Conservation (phyloP, 805 yeast species). For the Ogataea minuta region DNA sequence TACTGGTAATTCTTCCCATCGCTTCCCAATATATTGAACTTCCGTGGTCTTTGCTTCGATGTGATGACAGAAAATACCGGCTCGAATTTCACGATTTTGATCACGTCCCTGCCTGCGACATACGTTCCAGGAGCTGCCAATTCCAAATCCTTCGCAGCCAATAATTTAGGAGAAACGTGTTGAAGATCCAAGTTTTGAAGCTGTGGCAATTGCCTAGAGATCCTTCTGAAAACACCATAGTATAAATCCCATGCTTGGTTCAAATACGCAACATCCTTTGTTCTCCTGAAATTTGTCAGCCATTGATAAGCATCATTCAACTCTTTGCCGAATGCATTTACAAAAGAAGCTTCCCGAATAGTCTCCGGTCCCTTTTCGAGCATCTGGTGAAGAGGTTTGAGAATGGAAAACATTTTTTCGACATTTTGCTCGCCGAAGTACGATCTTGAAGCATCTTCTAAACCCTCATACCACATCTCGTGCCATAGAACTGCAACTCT, state of each 20-base stretch:
- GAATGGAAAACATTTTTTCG: constrained; percentile 87
- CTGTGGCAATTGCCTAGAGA: constrained; percentile 85
- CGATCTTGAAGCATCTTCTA: constrained; percentile 92
- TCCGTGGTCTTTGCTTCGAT: constrained; percentile 94
- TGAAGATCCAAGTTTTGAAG: constrained; percentile 83
- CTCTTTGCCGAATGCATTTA: constrained; percentile 91
- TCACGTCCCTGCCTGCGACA: constrained; percentile 75
- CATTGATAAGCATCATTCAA: constrained; percentile 90
- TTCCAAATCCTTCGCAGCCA: constrained; percentile 74
- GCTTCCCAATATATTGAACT: constrained; percentile 73
- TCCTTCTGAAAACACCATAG: constrained; percentile 88
- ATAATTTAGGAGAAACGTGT: constrained; percentile 87
- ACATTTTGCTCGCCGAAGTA: constrained; percentile 94
- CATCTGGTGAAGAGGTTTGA: constrained; percentile 86
- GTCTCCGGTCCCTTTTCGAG: constrained; percentile 88
- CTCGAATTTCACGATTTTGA: constrained; percentile 72
- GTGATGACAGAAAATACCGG: constrained; percentile 84
- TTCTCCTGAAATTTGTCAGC: constrained; percentile 80
- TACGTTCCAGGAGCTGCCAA: constrained; percentile 95
- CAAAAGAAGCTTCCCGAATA: constrained; percentile 86
- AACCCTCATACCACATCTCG: constrained; percentile 96
- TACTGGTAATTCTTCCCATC: constrained; percentile 90
- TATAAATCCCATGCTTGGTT: constrained; percentile 98
- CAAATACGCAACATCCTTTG: constrained; percentile 81
- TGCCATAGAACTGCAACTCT: constrained; percentile 97